These are phyloP conservation scores for Bruguiera parviflora DNA, from an alignment of 345 rosid genomes.

Conservation along the genomic window DNA sequence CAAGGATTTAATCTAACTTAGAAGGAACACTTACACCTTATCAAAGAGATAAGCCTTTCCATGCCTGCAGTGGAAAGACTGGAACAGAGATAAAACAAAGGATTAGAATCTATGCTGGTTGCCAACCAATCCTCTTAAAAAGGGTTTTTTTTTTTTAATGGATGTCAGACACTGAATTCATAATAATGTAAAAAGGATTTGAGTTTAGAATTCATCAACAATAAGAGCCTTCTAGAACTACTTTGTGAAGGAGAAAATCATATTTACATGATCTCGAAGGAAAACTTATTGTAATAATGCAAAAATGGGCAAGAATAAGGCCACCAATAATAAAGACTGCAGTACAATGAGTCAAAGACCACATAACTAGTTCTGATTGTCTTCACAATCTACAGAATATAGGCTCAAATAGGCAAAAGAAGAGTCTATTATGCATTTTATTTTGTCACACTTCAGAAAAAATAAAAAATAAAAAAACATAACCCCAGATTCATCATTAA, in stretches of 20 bases:
- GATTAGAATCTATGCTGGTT: slow-evolving; percentile 10
- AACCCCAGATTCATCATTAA: neutral
- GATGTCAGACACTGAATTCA: neutral
- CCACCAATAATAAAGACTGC: no score
- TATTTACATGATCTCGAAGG: neutral
- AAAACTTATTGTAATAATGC: no score
- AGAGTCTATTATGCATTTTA: no score
- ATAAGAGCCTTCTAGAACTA: neutral
- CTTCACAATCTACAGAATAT: neutral
- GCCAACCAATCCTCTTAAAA: slow-evolving; percentile 3
- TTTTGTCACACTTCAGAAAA: neutral
- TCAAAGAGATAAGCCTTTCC: slow-evolving; percentile 80
- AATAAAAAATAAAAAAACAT: neutral
- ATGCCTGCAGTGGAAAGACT: slow-evolving; percentile 69
- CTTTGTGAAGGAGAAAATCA: neutral
- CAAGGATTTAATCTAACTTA: neutral
- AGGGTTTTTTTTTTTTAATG: neutral
- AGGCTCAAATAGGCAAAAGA: neutral
- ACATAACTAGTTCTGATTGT: no score
- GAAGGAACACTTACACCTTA: slow-evolving; percentile 43
- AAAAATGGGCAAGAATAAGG: no score
- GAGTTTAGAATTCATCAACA: neutral
- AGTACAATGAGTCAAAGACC: no score
- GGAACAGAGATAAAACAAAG: slow-evolving; percentile 32
- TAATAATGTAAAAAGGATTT: neutral